Conservation (phyloP, 2,329 filamentous ascomycete genomes). For the Colletotrichum liriopes region DNA sequence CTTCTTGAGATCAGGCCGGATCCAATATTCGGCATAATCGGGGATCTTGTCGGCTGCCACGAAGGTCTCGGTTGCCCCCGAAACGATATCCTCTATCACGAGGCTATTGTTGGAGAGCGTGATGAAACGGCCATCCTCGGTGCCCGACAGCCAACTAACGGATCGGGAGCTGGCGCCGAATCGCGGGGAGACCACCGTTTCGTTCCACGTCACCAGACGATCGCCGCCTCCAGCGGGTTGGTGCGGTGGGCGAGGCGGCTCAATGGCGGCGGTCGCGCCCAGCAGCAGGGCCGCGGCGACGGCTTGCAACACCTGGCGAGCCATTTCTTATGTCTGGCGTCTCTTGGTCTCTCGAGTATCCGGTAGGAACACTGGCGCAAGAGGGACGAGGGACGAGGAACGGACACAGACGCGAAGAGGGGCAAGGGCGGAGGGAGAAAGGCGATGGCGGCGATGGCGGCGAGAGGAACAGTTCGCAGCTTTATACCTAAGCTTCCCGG, state of each 20-base stretch:
- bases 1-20: slow-evolving; percentile 71
- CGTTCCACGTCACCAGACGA: slow-evolving; percentile 72
- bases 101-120: slow-evolving; percentile 67
- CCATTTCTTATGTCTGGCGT: slow-evolving; percentile 25
- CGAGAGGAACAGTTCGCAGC: neutral
- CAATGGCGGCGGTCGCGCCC: slow-evolving; percentile 55
- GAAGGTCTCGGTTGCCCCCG: slow-evolving; percentile 70
- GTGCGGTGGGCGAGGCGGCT: slow-evolving; percentile 67
- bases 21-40: slow-evolving; percentile 71
- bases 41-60: slow-evolving; percentile 72
- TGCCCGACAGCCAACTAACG: slow-evolving; percentile 71
- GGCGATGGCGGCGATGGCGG: neutral
- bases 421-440: neutral
- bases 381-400: neutral
- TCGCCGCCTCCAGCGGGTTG: slow-evolving; percentile 71
- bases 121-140: slow-evolving; percentile 75
- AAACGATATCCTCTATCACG: slow-evolving; percentile 74
- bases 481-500: slow-evolving; percentile 11
- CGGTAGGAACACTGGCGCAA: neutral
- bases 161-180: slow-evolving; percentile 64
- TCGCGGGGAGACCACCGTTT: slow-evolving; percentile 65
- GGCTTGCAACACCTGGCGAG: slow-evolving; percentile 32
- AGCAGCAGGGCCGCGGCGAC: slow-evolving; percentile 34
- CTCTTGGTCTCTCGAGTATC: neutral
- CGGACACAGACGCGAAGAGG: neutral